phyloP scores from a whole-genome alignment of 2,329 filamentous ascomycete species.

The Pseudogymnoascus sp. region DNA sequence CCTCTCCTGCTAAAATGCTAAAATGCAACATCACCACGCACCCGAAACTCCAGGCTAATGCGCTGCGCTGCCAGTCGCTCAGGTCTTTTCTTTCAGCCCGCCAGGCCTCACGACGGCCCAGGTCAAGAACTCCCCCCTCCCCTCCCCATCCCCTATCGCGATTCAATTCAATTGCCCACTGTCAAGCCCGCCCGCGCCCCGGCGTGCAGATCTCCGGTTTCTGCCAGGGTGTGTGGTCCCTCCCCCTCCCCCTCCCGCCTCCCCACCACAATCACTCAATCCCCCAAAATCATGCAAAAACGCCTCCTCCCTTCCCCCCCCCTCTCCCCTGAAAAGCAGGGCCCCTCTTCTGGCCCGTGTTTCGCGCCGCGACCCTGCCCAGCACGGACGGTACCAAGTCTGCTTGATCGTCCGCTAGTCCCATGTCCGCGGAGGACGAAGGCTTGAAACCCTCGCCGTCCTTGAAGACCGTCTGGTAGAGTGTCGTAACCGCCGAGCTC shows the following conservation, averaged over 20 bases:
- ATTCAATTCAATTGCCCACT: not conserved
- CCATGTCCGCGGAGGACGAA: not conserved
- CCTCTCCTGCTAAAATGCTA: not conserved
- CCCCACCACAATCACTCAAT: not conserved
- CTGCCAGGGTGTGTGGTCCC: not conserved
- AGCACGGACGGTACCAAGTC: not conserved
- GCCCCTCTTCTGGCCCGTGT: slow-evolving; percentile 2
- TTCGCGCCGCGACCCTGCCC: not conserved
- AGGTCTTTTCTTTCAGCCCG: not conserved
- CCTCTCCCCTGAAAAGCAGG: not conserved
- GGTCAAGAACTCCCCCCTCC: not conserved
- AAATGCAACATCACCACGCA: not conserved
- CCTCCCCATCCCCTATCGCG: not conserved
- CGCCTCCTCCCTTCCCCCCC: not conserved
- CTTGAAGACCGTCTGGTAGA: slow-evolving; percentile 67
- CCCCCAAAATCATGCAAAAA: not conserved
- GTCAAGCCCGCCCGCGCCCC: not conserved
- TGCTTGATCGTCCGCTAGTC: not conserved
- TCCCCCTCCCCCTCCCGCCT: not conserved
- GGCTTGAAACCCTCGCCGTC: slow-evolving; percentile 62
- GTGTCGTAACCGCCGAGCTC: slow-evolving; percentile 56
- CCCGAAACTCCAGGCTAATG: not conserved
- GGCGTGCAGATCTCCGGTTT: not conserved
- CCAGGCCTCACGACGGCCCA: not conserved
- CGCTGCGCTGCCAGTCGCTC: not conserved